Base-by-base conservation (phyloP, 2,329 filamentous ascomycete species). In the Aspergillus neoniger region DNA sequence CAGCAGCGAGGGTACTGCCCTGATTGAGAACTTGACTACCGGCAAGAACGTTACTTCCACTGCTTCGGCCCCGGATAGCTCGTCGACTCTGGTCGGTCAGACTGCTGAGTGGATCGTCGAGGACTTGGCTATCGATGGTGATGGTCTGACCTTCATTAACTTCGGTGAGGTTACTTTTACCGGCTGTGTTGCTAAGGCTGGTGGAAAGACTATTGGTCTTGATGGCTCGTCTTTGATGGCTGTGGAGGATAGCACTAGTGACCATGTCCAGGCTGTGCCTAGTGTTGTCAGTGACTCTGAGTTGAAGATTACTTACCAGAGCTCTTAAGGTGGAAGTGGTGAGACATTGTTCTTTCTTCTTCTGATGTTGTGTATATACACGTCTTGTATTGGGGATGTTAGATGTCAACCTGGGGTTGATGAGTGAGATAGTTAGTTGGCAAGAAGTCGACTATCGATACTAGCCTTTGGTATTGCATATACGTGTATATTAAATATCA, bases 31-130 rank as follows among this genome's bases (percentile, higher is more conserved):
- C 19, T 19, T 49, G 39, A 64, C 53, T 5, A 64, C 53, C 7
- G 60, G 60, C 14, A 43, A 59, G 44, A 60, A 43, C 4, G 47
- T 44, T 1, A 55, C 57, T 3, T 50, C 32, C 4, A 59, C 50
- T 4, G 50, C 56, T 3, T 21, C 36, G 43, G 57, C 62, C 1
- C 57, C 59, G 12, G 21, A 48, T 4, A 23, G 36, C 7, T 55
- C 48, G 1, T 38, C 57, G 3, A 62, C 51, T 1, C 25, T 62
- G 12, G 19, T 19, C 5, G 62, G 62, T 2, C 15, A 39, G 21
- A 64, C 59, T 4, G 62, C 62, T 1, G 62, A 64, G 36, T 64
- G 62, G 62, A 59, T 64, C 1, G 41, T 64, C 0, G 62, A 64
- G 54, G 57, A 64, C 28, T 52, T 59, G 21, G 19, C 19, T 3